These are phyloP conservation scores for Myriosclerotinia curreyana DNA, from an alignment of 2,329 filamentous ascomycete genomes.

Conservation along the genomic window DNA sequence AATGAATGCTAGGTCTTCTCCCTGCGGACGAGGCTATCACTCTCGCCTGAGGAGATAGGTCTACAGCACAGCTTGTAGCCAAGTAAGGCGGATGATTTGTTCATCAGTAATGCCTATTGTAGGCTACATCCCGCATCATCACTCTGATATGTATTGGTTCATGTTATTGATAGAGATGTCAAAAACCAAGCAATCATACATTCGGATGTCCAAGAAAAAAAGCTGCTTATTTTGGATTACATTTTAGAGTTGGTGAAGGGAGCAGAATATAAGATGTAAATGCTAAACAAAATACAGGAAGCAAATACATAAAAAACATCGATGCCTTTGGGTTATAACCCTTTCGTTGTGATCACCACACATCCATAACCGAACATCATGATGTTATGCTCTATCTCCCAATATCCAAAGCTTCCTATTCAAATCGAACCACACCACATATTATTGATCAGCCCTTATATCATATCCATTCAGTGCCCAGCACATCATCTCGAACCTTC, in stretches of 20 bases:
- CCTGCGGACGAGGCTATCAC: neutral
- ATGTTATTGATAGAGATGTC: neutral
- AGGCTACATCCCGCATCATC: neutral
- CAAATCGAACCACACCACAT: neutral
- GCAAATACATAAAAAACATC: neutral
- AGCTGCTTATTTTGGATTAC: neutral
- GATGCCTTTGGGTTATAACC: neutral
- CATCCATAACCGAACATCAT: neutral
- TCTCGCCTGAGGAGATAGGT: neutral
- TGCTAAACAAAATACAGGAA: neutral
- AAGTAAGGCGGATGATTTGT: neutral
- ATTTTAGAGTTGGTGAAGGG: neutral
- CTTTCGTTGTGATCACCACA: neutral
- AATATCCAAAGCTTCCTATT: neutral
- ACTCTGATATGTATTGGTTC: neutral
- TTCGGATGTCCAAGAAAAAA: neutral
- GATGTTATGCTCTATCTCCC: neutral
- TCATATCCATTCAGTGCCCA: constrained; percentile 6
- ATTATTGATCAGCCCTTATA: constrained; percentile 5
- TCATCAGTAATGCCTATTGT: neutral
- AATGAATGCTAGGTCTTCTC: too few species aligned
- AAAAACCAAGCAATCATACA: neutral
- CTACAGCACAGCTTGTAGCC: neutral
- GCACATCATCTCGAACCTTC: neutral
- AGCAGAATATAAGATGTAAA: neutral